Percentiles rank a stretch among this genome's conserved stretches.
These are phyloP conservation scores for Ilex paraguariensis DNA, from an alignment of 305 asterid genomes.

Conservation along the genomic window DNA sequence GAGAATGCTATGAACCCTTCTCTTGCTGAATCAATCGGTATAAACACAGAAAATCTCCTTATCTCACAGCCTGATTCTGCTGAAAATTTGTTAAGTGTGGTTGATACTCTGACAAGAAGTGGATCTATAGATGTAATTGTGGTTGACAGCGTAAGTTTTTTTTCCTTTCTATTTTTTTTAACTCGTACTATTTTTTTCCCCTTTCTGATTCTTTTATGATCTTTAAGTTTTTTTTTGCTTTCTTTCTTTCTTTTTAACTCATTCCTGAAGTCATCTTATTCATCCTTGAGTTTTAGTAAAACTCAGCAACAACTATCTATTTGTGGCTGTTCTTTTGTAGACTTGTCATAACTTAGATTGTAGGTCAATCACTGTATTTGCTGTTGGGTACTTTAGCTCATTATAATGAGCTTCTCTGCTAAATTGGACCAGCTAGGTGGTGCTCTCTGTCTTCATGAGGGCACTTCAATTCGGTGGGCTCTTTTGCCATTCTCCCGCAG, in stretches of 20 bases:
- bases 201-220: no score
- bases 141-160: slow-evolving; percentile 83
- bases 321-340: no score
- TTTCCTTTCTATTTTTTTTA: not conserved
- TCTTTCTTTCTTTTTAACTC: not conserved
- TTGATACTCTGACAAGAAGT: slow-evolving; percentile 85
- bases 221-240: slow-evolving; percentile 29
- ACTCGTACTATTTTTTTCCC: no score
- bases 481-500: not conserved
- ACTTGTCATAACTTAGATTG: no score
- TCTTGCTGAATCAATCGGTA: slow-evolving; percentile 82
- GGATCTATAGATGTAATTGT: slow-evolving; percentile 83
- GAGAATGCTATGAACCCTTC: slow-evolving; percentile 85
- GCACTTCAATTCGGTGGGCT: not conserved
- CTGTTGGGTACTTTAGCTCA: no score
- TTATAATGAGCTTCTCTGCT: not conserved
- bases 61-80: slow-evolving; percentile 96
- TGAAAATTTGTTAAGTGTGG: slow-evolving; percentile 84
- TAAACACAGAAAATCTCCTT: slow-evolving; percentile 72
- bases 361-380: no score
- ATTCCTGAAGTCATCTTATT: not conserved
- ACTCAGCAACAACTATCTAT: no score
- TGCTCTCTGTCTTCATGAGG: not conserved
- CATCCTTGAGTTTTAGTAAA: not conserved
- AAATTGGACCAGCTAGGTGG: not conserved